These are phyloP conservation scores for Scheffersomyces insectosa DNA, from an alignment of 1,139 yeast genomes.

Conservation along the genomic window DNA sequence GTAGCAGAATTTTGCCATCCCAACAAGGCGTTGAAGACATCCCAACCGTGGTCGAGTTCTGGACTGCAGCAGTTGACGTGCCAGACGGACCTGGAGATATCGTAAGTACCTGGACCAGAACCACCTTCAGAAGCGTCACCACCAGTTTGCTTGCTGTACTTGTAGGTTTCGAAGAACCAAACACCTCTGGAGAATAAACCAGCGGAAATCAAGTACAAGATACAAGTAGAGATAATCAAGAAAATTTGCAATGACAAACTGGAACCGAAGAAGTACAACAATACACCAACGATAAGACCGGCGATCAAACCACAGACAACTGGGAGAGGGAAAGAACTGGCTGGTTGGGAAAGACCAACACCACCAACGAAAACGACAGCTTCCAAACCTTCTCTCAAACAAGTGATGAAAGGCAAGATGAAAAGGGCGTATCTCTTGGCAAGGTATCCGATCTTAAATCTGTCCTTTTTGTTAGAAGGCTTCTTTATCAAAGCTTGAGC, in stretches of 20 bases:
- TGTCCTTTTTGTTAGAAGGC: slow-evolving; percentile 13
- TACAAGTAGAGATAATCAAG: slow-evolving; percentile 41
- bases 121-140: slow-evolving; percentile 89
- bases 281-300: slow-evolving; percentile 35
- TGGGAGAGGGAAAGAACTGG: slow-evolving; percentile 41
- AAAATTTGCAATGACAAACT: slow-evolving; percentile 43
- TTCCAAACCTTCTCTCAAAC: slow-evolving; percentile 49
- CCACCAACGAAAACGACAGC: slow-evolving; percentile 52
- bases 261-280: slow-evolving; percentile 45
- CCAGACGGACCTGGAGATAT: slow-evolving; percentile 79
- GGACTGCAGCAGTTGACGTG: slow-evolving; percentile 98
- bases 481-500: slow-evolving; percentile 35
- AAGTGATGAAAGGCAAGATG: slow-evolving; percentile 44
- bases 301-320: slow-evolving; percentile 36
- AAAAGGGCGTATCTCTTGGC: slow-evolving; percentile 39
- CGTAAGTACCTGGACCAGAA: slow-evolving; percentile 93
- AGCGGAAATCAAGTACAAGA: slow-evolving; percentile 45
- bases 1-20: slow-evolving; percentile 32
- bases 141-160: slow-evolving; percentile 50
- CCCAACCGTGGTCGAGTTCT: slow-evolving; percentile 88
- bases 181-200: slow-evolving; percentile 63
- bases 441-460: slow-evolving; percentile 22
- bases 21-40: slow-evolving; percentile 75
- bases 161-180: slow-evolving; percentile 82
- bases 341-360: slow-evolving; percentile 44